A percentile compares a stretch with the other conserved stretches of the same genome.
Evolutionary conservation across 2,329 filamentous ascomycete genomes (phyloP).

Genomic region (Moelleriella libera): DNA sequence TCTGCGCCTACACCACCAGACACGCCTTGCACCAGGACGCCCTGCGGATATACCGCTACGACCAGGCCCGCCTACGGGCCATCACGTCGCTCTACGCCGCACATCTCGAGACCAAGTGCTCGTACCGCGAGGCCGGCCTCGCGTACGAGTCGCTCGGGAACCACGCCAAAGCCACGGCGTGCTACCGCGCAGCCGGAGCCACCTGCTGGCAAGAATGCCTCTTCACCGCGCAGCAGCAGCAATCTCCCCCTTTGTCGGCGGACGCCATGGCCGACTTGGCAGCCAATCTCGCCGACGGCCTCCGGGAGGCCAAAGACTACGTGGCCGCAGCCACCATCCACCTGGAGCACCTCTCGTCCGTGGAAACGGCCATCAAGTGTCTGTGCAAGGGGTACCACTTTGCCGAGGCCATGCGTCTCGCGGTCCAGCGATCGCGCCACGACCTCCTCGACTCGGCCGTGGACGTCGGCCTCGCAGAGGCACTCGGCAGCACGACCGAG

Average conservation of each 20-base stretch:
- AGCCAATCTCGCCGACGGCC: constrained; percentile 59
- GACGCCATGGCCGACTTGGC: constrained; percentile 54
- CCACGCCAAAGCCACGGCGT: constrained; percentile 60
- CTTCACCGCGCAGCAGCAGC: constrained; percentile 58
- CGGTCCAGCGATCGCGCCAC: constrained; percentile 43
- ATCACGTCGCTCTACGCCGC: constrained; percentile 70
- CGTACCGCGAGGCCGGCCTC: constrained; percentile 75
- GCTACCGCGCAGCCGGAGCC: constrained; percentile 68
- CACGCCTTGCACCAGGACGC: constrained; percentile 68
- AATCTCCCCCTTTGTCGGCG: constrained; percentile 42
- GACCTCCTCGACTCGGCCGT: constrained; percentile 54
- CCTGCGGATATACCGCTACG: constrained; percentile 73
- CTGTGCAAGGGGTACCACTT: constrained; percentile 84
- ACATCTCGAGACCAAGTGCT: constrained; percentile 59
- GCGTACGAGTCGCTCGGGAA: constrained; percentile 78
- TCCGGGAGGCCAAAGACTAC: constrained; percentile 77
- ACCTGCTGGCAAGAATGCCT: constrained; percentile 82
- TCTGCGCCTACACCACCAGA: constrained; percentile 63
- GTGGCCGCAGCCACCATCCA: constrained; percentile 65
- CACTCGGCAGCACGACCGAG: constrained; percentile 71
- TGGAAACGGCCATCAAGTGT: constrained; percentile 55
- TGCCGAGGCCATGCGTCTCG: constrained; percentile 71
- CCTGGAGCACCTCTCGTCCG: constrained; percentile 63
- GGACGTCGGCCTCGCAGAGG: constrained; percentile 67
- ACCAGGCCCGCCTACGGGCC: constrained; percentile 46